Percentiles rank a stretch among this genome's conserved stretches.
phyloP scores from a whole-genome alignment of 495 filamentous ascomycete genomes.

The Bacidia gigantensis region DNA sequence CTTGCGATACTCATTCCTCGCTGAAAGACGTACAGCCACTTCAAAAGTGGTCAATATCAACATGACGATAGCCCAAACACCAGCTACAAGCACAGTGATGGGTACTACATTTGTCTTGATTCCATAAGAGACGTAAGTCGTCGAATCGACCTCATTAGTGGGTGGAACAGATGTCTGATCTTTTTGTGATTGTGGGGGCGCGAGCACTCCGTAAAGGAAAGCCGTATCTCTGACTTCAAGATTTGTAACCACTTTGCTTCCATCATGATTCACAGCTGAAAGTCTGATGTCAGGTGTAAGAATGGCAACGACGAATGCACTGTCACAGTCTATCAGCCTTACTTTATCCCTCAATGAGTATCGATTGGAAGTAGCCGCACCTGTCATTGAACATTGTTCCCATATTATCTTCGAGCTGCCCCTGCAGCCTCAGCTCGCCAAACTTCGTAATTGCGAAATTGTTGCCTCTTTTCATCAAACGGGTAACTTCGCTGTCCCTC shows the following conservation, averaged over 20 bases:
- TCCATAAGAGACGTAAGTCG: slow-evolving; percentile 50
- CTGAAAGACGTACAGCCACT: slow-evolving; percentile 47
- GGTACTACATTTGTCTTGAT: slow-evolving; percentile 54
- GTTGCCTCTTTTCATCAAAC: slow-evolving; percentile 2
- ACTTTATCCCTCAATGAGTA: not conserved
- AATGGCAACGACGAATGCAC: slow-evolving; percentile 29
- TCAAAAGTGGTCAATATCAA: slow-evolving; percentile 44
- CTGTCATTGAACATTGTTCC: slow-evolving; percentile 15
- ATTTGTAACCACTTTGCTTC: slow-evolving; percentile 38
- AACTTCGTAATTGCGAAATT: not conserved
- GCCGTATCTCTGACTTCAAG: slow-evolving; percentile 51
- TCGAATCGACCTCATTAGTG: too few relatives aligned
- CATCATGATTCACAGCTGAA: slow-evolving; percentile 31
- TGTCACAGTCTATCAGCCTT: too few relatives aligned
- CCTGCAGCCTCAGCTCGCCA: not conserved
- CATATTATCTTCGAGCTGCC: slow-evolving; percentile 9
- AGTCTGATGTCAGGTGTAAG: slow-evolving; percentile 52
- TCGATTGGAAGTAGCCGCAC: not conserved
- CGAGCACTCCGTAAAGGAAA: slow-evolving; percentile 57
- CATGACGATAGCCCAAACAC: slow-evolving; percentile 44
- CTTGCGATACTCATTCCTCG: slow-evolving; percentile 45
- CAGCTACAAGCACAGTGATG: slow-evolving; percentile 49
- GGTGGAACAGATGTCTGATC: too few relatives aligned
- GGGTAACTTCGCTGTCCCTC: not conserved
- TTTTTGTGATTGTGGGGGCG: too few relatives aligned